A percentile compares a stretch with the other conserved stretches of the same genome.
phyloP scores from a whole-genome alignment of 495 filamentous ascomycete genomes.

The Sordaria brevicollis region DNA sequence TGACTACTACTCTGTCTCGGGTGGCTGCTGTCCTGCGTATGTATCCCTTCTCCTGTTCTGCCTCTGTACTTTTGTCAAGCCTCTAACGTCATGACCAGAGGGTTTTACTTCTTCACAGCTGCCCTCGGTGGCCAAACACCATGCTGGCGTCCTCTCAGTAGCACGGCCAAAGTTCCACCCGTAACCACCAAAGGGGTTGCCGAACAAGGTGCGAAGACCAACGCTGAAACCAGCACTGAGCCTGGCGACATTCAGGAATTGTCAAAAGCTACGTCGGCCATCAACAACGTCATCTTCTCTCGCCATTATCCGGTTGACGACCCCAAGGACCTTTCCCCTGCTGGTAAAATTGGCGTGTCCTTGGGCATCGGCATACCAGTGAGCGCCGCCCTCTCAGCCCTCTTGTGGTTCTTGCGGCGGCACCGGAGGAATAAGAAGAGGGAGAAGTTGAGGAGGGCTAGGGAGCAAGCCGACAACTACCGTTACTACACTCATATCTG shows the following conservation, averaged over 20 bases:
- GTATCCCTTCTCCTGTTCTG: not conserved
- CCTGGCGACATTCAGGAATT: no score
- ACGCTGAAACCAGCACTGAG: no score
- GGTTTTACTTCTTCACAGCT: slow-evolving; percentile 14
- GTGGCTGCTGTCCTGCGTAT: slow-evolving; percentile 17
- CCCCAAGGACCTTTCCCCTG: not conserved
- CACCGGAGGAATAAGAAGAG: not conserved
- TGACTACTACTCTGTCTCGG: slow-evolving; percentile 22
- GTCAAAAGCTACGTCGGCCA: slow-evolving; percentile 15
- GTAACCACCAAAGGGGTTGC: no score
- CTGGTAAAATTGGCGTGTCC: not conserved
- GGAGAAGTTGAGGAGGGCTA: not conserved
- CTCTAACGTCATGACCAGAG: slow-evolving; percentile 3
- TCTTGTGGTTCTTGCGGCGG: not conserved
- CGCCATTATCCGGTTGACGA: slow-evolving; percentile 14
- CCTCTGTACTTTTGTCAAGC: not conserved
- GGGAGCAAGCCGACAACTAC: not conserved
- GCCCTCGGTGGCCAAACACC: slow-evolving; percentile 15
- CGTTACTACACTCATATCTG: not conserved
- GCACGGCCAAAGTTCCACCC: slow-evolving; percentile 2
- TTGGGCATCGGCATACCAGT: not conserved
- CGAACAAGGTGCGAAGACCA: slow-evolving; percentile 3
- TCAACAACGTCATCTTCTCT: slow-evolving; percentile 20
- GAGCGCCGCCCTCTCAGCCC: not conserved
- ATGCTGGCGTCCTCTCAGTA: slow-evolving; percentile 13